Evolutionary conservation across 306 rosid genomes (phyloP), one percentile per base, ranked within the genome.

Genomic region (Ceratonia siliqua): DNA sequence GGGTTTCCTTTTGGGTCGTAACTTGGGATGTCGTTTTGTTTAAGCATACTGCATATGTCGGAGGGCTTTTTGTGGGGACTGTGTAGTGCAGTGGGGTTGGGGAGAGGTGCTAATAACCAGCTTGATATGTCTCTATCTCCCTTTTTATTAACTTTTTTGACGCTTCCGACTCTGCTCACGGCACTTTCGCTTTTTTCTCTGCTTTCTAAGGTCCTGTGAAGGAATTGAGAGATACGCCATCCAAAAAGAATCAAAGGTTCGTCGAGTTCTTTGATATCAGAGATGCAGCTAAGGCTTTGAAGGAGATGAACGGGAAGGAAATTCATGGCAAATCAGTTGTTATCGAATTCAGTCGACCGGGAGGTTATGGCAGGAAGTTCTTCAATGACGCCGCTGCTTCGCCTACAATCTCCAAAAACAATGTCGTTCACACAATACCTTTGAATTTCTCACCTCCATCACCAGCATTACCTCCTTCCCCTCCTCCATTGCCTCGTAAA

Each of bases 211-310:
- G 98, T 53, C 77, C 90, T 2, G 84, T 94, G 8, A 94, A 89
- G 87, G 97, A 94, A 76, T 59, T 91, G 83, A 91, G 97, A 28
- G 87, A 85, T 38, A 90, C 92, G 0, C 95, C 96, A 0, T 46
- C 81, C 46, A 91, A 94, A 82, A 91, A 74, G 82, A 86, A 87
- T 49, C 96, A 91, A 21, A 88, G 85, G 69, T 91, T 94, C 72
- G 89, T 94, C 2, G 98, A 94, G 71, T 94, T 88, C 63, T 94
- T 84, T 54, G 97, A 94, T 73, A 78, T 78, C 1, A 87, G 98
- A 62, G 91, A 91, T 45, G 96, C 98, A 0, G 91, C 89, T 0
- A 88, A 63, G 56, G 98, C 98, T 5, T 81, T 91, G 21, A 70
- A 65, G 17, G 81, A 88, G 8, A 84, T 91, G 96, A 91, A 91